Conservation (phyloP, 768 basidiomycete genomes). For the Pleurotus cornucopiae region DNA sequence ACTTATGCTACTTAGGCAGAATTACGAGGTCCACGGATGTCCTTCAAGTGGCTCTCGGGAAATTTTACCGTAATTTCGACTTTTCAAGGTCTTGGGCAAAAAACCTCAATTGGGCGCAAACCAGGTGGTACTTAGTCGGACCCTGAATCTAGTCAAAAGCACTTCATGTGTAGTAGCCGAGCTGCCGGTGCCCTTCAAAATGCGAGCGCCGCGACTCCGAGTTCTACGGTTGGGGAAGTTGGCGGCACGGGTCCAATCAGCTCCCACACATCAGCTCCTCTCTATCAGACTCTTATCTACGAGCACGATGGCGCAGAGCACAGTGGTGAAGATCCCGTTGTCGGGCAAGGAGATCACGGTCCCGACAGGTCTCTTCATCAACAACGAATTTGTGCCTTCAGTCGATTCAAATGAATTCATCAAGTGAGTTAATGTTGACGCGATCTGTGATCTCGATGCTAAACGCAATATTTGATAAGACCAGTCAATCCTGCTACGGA, state of each 20-base stretch:
- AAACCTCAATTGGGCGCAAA: neutral
- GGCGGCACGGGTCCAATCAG: neutral
- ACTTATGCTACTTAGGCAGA: no score
- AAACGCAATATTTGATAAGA: slow-evolving; percentile 22
- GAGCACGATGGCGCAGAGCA: slow-evolving; percentile 41
- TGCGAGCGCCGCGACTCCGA: slow-evolving; percentile 1
- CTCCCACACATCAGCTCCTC: neutral
- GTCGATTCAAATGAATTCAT: slow-evolving; percentile 63
- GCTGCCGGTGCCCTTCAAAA: neutral
- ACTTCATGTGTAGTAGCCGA: neutral
- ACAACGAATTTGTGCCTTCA: slow-evolving; percentile 84
- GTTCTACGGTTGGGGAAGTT: neutral
- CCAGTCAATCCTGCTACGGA: slow-evolving; percentile 84
- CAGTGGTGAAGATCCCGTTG: slow-evolving; percentile 34
- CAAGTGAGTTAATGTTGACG: slow-evolving; percentile 37
- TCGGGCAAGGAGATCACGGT: slow-evolving; percentile 52
- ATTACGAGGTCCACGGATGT: no score
- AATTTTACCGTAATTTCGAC: no score
- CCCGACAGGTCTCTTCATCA: slow-evolving; percentile 86
- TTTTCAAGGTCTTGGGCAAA: no score
- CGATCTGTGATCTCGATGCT: slow-evolving; percentile 17
- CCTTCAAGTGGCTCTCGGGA: no score
- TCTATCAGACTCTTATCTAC: slow-evolving; percentile 7
- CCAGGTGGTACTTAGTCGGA: slow-evolving; percentile 1
- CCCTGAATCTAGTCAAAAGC: neutral